Conservation (phyloP, 768 basidiomycete genomes). For the Mycena pura region DNA sequence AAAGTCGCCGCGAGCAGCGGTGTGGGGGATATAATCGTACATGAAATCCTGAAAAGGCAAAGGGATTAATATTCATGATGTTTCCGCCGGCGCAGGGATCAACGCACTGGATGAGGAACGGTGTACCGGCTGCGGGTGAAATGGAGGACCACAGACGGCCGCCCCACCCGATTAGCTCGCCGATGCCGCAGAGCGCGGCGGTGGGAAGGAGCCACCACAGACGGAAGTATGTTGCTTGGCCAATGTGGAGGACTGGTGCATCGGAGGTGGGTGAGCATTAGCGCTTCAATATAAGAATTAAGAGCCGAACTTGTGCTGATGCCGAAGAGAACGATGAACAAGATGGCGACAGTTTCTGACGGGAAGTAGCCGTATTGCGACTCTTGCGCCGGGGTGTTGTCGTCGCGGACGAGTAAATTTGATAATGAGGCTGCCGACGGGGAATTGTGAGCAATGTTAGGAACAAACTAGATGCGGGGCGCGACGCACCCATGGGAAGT, state of each 20-base stretch:
- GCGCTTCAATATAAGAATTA: too few relatives aligned
- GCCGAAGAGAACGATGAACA: conserved; percentile 47
- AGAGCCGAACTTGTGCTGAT: conserved; percentile 43
- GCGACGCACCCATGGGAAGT: too few relatives aligned
- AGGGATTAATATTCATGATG: conserved; percentile 37
- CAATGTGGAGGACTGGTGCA: conserved; percentile 50
- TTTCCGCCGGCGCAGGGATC: too few relatives aligned
- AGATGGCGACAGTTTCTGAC: conserved; percentile 39
- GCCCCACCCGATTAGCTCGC: conserved; percentile 63
- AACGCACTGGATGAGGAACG: conserved; percentile 50
- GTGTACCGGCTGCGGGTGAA: conserved; percentile 25
- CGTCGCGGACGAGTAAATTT: too few relatives aligned
- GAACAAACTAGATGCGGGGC: too few relatives aligned
- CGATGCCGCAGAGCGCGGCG: conserved; percentile 49
- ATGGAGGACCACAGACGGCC: conserved; percentile 55
- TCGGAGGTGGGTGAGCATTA: too few relatives aligned
- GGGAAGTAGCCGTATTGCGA: conserved; percentile 45
- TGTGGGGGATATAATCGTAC: conserved; percentile 61
- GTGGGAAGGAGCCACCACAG: conserved; percentile 63
- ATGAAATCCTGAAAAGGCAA: conserved; percentile 49
- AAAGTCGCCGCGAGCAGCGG: conserved; percentile 65
- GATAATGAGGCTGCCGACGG: too few relatives aligned
- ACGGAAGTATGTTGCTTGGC: conserved; percentile 49
- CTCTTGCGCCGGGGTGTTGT: not conserved
- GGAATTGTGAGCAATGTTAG: too few relatives aligned